Evolutionary conservation across 108 stramenopile species (phyloP).

Genomic region (Fistulifera solaris): DNA sequence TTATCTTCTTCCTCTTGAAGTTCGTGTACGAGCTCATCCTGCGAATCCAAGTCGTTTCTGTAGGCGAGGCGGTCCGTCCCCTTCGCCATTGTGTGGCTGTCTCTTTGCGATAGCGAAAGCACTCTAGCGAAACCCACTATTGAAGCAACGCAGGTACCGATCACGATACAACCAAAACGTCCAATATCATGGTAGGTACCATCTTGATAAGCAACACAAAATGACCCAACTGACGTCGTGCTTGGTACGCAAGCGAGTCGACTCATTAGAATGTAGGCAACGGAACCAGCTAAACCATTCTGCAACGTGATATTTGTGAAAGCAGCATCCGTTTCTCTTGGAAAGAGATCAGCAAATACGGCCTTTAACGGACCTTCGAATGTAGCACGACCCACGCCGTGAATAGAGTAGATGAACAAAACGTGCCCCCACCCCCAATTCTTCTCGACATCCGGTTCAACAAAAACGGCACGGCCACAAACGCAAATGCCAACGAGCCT

Average conservation of each 20-base stretch:
- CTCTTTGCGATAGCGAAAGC: constrained; percentile 42
- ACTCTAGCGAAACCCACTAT: constrained; percentile 13
- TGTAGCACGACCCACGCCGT: constrained; percentile 71
- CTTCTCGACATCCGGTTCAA: constrained; percentile 29
- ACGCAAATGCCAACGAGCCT: constrained; percentile 49
- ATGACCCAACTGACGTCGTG: constrained; percentile 2
- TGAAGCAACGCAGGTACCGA: constrained; percentile 42
- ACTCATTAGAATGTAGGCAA: constrained; percentile 57
- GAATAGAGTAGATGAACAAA: constrained; percentile 42
- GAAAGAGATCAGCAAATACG: constrained; percentile 67
- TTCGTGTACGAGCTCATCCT: no score
- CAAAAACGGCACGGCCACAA: constrained; percentile 51
- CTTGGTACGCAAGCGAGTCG: constrained; percentile 15
- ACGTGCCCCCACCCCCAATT: constrained; percentile 33
- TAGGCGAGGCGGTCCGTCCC: no score
- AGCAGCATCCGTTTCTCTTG: constrained; percentile 62
- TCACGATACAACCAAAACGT: constrained; percentile 41
- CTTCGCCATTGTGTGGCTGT: no score
- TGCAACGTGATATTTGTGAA: constrained; percentile 78
- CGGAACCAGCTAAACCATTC: constrained; percentile 53
- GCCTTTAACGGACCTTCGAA: constrained; percentile 74
- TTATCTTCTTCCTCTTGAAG: no score
- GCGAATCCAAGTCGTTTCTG: no score
- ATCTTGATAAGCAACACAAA: constrained; percentile 54
- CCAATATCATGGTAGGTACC: constrained; percentile 54